phyloP scores from a whole-genome alignment of 1,284 basidiomycete genomes.

The Sphagnurus paluster region DNA sequence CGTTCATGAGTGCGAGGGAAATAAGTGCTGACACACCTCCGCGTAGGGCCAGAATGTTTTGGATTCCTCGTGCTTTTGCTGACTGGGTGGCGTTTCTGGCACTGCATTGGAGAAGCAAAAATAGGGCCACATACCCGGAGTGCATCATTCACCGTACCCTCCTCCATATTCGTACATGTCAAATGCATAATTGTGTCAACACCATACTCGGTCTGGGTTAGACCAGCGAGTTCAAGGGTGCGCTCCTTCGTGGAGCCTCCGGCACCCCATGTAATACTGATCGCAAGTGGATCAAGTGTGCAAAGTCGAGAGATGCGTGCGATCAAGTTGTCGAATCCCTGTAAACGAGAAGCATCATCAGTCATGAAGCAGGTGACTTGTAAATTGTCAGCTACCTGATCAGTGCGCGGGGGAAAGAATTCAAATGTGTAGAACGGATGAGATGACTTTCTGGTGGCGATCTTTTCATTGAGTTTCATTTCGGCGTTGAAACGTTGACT shows the following conservation, averaged over 20 bases:
- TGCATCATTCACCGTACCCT: conserved; percentile 83
- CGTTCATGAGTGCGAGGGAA: not conserved
- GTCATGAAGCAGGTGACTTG: not conserved
- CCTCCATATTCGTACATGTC: conserved; percentile 97
- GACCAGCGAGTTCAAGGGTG: conserved; percentile 81
- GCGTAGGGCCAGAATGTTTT: conserved; percentile 90
- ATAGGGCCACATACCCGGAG: conserved; percentile 58
- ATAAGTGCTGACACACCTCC: conserved; percentile 56
- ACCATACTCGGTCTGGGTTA: conserved; percentile 70
- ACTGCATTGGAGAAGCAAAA: not conserved
- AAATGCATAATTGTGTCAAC: conserved; percentile 91
- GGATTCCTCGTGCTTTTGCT: conserved; percentile 82
- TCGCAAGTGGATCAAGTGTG: conserved; percentile 69
- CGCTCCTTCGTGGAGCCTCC: conserved; percentile 92
- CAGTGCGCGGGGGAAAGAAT: conserved; percentile 95
- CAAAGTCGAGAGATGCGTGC: conserved; percentile 78
- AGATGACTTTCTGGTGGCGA: conserved; percentile 39
- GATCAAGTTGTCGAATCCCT: conserved; percentile 87
- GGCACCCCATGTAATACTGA: conserved; percentile 95
- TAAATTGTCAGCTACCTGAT: conserved; percentile 55
- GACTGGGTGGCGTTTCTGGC: conserved; percentile 43
- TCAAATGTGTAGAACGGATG: conserved; percentile 86
- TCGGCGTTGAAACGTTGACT: not conserved
- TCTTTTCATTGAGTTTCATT: conserved; percentile 75
- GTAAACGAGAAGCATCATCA: conserved; percentile 12